These are phyloP conservation scores for Ettlia oleoabundans DNA, from an alignment of 139 green algal species.

Conservation along the genomic window DNA sequence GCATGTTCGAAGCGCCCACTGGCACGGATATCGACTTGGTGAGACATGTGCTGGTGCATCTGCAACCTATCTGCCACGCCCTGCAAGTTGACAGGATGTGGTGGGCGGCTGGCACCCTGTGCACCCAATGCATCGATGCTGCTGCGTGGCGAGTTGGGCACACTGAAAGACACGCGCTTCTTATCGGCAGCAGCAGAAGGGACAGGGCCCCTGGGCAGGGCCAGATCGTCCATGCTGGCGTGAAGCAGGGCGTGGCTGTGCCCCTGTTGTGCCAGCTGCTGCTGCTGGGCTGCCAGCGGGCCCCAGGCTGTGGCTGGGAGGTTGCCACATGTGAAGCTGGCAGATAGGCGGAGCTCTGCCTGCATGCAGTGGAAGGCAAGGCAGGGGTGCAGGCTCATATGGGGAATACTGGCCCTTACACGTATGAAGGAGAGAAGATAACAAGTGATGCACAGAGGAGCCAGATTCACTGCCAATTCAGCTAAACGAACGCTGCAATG, in stretches of 20 bases:
- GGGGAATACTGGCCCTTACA: too few relatives aligned
- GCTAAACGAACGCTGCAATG: too few relatives aligned
- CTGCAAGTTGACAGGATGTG: background rate
- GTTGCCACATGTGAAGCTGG: background rate
- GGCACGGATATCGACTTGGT: too few relatives aligned
- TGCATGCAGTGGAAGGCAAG: background rate
- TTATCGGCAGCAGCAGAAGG: background rate
- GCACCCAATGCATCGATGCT: too few relatives aligned
- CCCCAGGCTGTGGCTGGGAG: background rate
- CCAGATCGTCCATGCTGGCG: background rate
- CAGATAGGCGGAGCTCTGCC: slow-evolving; percentile 1
- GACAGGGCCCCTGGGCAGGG: background rate
- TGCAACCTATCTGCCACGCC: background rate
- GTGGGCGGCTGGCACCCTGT: background rate
- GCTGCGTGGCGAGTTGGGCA: background rate
- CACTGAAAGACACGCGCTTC: background rate
- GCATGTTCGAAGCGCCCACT: too few relatives aligned
- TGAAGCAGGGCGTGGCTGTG: background rate
- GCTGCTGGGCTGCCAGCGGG: slow-evolving; percentile 14
- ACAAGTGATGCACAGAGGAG: too few relatives aligned
- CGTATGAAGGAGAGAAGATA: too few relatives aligned
- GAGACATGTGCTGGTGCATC: background rate
- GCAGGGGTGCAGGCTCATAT: too few relatives aligned
- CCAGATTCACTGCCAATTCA: too few relatives aligned
- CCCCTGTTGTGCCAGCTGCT: background rate